Evolutionary conservation across 1,284 basidiomycete genomes (phyloP), one percentile per base, ranked within the genome.

Genomic region (Irpex lacteus): DNA sequence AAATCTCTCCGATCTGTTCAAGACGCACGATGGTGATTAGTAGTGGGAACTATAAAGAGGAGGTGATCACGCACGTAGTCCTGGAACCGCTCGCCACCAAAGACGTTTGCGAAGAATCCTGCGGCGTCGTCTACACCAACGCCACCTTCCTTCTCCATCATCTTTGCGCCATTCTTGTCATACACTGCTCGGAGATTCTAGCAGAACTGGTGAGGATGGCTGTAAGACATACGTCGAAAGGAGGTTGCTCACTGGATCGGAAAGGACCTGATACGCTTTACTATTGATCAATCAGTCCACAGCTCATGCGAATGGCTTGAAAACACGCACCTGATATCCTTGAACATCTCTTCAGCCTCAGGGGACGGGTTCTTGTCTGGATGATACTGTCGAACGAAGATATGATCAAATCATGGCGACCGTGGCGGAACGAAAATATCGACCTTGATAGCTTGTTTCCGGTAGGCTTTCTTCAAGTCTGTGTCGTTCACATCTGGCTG

Each of bases 371-470:
- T 98, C 85, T 96, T 96, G 80, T 98, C 95, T 8, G 95, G 95
- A 74, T 96, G 95, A 74, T 90, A 96, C 92, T 95, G 68, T 18
- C 59, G 26, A 32, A 55, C 50, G 34, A 18, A 21, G 9, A 13
- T 55, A 15, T 19, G 7, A 7, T 18, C 9, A 34, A 13, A 7
- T n/a, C 53, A 13, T 11, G 11, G 18, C 52, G 54, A 9, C 32
- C 9, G 26, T 26, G 11, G 60, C 18, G 26, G 32, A n/a, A 21
- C 60, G 21, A 37, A 47, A 21, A 56, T 50, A 69, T 68, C 57
- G 64, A 95, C 95, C 84, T 94, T 93, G 84, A 98, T 96, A 21
- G 97, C 96, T 67, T 92, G 90, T 77, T 94, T 98, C 68, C 97
- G 84, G 78, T 98, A 98, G 1, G 94, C 95, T 80, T 96, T 98